Conservation (phyloP, 352 stramenopile species). For the Pythium rhizo-oryzae region DNA sequence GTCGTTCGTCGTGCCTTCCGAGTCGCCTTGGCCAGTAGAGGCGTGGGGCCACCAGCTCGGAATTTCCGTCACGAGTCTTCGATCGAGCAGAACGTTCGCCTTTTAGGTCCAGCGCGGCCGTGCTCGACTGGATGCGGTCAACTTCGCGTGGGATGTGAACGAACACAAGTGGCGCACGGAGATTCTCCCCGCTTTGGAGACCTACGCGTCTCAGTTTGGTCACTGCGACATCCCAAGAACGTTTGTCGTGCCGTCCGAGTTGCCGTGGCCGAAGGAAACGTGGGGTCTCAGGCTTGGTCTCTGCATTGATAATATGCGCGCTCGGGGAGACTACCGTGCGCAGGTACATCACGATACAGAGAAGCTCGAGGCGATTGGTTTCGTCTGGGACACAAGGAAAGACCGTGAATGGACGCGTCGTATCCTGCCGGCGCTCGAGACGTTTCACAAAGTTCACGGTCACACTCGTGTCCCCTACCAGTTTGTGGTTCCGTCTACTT, state of each 20-base stretch:
- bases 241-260: slow-evolving; percentile 7
- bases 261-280: slow-evolving; percentile 11
- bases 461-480: too few relatives aligned
- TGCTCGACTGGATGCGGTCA: neutral
- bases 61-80: neutral
- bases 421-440: too few relatives aligned
- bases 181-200: slow-evolving; percentile 1
- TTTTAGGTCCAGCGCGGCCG: neutral
- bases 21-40: neutral
- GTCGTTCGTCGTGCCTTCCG: neutral
- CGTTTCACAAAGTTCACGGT: too few relatives aligned
- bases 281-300: slow-evolving; percentile 18
- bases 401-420: too few relatives aligned
- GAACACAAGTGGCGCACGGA: neutral
- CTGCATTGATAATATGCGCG: slow-evolving; percentile 24
- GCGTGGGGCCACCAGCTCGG: neutral
- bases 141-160: slow-evolving; percentile 4
- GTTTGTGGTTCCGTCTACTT: too few relatives aligned
- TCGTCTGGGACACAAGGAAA: neutral
- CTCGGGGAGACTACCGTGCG: neutral
- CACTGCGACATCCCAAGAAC: neutral
- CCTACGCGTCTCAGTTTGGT: neutral
- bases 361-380: neutral
- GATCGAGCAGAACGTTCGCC: neutral
- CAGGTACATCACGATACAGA: neutral